Evolutionary conservation across 495 filamentous ascomycete genomes (phyloP).

Genomic region (Aspergillus baeticus): DNA sequence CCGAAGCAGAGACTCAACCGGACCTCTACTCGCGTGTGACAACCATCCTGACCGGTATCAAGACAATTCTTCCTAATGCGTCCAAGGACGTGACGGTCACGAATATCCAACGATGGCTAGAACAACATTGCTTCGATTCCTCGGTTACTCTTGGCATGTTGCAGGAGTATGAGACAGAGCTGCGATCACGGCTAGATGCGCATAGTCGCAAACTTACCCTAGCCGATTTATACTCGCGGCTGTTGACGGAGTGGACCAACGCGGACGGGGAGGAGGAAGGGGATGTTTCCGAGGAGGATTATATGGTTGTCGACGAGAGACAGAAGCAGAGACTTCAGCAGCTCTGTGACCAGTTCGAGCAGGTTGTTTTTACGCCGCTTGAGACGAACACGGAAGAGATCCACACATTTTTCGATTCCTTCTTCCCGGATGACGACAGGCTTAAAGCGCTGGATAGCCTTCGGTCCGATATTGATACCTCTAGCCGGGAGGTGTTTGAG

Average conservation of each 20-base stretch:
- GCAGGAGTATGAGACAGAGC: constrained; percentile 40
- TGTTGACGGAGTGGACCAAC: constrained; percentile 58
- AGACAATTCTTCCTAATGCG: constrained; percentile 13
- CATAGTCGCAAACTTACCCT: constrained; percentile 53
- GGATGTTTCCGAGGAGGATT: constrained; percentile 15
- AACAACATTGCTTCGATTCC: constrained; percentile 42
- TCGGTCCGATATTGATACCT: constrained; percentile 2
- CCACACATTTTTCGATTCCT: constrained; percentile 38
- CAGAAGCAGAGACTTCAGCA: constrained; percentile 27
- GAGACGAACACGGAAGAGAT: constrained; percentile 42
- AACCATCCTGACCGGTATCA: constrained; percentile 14
- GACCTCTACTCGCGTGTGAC: constrained; percentile 8
- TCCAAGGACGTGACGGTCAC: constrained; percentile 7
- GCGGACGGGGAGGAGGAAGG: neutral
- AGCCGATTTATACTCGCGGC: constrained; percentile 53
- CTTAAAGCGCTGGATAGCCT: constrained; percentile 30
- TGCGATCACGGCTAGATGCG: constrained; percentile 40
- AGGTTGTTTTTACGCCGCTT: constrained; percentile 47
- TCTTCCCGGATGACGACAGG: constrained; percentile 38
- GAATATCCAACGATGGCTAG: constrained; percentile 39
- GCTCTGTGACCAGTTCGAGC: constrained; percentile 47
- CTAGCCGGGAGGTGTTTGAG: constrained; percentile 12
- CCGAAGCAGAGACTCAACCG: neutral
- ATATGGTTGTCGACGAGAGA: constrained; percentile 23
- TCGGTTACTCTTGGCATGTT: constrained; percentile 35